Base-by-base conservation (phyloP, 2,329 filamentous ascomycete species). In the Coleophoma cylindrospora region DNA sequence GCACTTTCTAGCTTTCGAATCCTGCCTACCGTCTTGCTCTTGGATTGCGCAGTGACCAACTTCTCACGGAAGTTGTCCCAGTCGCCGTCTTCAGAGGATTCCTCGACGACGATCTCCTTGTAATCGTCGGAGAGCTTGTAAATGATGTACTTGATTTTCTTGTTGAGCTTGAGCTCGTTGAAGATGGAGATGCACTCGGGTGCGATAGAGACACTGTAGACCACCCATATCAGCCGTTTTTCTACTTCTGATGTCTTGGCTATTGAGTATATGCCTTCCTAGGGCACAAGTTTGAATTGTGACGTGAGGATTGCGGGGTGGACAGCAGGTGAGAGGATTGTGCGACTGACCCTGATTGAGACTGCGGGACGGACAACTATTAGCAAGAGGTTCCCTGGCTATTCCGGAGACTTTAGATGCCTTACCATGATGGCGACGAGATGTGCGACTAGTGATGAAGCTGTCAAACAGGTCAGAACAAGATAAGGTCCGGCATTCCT, bases 61-160 rank as follows among this genome's bases (percentile, higher is more conserved):
- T 85, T 86, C 70, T 89, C 74, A 63, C 87, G 86, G 80, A 91
- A 90, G 57, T 64, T 71, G 51, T 86, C 81, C 76, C 82, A 92
- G 70, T 91, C 82, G 59, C 72, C 72, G 61, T 84, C 76, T 54
- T 73, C 73, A 52, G 83, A 87, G 49, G 81, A 77, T 68, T 89
- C 83, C 72, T 92, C 88, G 62, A 94, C 82, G 52, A 87, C 84
- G 68, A 94, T 90, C 73, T 89, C 72, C 73, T 86, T 89, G 79
- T 84, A 83, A 76, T 91, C 80, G 72, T 91, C 87, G 58, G 84
- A 86, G 68, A 94, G 83, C 80, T 91, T 90, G 84, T 81, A 92
- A 78, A 94, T 83, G 75, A 94, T 86, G 80, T 81, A 95, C 75
- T 90, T 91, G 76, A 83, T 78, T 76, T 82, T 83, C 74, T 91